Conservation (phyloP, 176 grass and related monocot species). For the Ampelocalamus luodianensis region DNA sequence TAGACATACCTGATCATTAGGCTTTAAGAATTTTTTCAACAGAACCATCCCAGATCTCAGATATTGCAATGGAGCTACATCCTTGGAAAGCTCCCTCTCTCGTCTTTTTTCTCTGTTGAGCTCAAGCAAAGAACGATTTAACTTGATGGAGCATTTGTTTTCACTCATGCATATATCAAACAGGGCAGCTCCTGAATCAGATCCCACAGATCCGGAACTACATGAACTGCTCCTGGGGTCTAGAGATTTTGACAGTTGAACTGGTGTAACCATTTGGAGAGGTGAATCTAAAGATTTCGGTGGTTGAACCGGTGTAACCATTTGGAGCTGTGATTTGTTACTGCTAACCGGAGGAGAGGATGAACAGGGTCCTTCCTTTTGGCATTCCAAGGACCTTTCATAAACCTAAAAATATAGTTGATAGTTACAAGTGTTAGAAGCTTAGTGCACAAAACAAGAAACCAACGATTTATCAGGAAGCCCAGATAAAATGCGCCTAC, state of each 20-base stretch:
- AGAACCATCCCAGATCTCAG: conserved; percentile 64
- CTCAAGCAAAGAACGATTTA: conserved; percentile 28
- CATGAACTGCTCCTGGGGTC: conserved; percentile 10
- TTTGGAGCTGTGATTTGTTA: background rate
- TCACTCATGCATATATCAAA: conserved; percentile 52
- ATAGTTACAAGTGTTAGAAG: background rate
- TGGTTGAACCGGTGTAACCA: conserved; percentile 23
- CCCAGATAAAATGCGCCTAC: background rate
- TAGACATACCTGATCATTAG: conserved; percentile 47
- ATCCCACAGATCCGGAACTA: conserved; percentile 22
- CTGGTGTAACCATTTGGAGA: background rate
- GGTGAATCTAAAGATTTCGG: background rate
- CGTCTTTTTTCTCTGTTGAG: conserved; percentile 48
- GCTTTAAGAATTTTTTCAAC: conserved; percentile 52
- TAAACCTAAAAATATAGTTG: background rate
- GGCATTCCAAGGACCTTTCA: background rate
- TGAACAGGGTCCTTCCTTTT: background rate
- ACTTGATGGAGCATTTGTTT: background rate
- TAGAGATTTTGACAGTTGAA: background rate
- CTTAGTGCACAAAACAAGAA: background rate
- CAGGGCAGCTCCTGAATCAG: conserved; percentile 29
- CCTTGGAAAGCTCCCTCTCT: conserved; percentile 4
- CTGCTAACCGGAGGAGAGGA: conserved; percentile 17
- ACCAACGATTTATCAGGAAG: background rate
- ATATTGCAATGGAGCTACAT: conserved; percentile 1